Base-by-base conservation (phyloP, 495 filamentous ascomycete species). In the Daldinia childiae region DNA sequence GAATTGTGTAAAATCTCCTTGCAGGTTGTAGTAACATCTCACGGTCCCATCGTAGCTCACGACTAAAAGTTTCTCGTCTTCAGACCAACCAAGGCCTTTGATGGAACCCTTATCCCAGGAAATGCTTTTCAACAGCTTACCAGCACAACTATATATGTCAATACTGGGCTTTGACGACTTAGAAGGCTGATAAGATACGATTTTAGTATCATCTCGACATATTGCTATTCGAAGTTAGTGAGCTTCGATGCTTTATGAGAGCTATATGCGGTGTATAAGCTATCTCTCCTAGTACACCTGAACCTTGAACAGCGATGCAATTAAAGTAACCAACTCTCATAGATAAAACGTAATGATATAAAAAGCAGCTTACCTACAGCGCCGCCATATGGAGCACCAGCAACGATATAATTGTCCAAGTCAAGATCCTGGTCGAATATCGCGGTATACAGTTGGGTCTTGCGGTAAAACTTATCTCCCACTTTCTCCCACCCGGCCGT, bases 1-100 rank as follows among this genome's bases (percentile, higher is more conserved):
- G 79, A 98, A 99, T 67, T 97, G 94, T 2, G 90, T 93, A 79
- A 99, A 99, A 72, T 98, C 94, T 43, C 92, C 92, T 78, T 97
- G 91, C 34, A 99, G 81, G 74, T 97, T 92, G 74, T 91, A 92
- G 76, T 98, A 99, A 76, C 92, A 95, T 63, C 94, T 85, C 29
- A 98, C 95, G 8, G 89, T 94, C 58, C 95, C 95, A 74, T 98
- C 95, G 63, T 91, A 88, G 3, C 93, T 92, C 56, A 98, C 89
- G 4, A 97, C 90, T 7, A 99, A 82, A 15, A 99, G 86, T 78
- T 93, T 92, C 85, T 99, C 95, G 70, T 98, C 93, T 75, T 97
- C 95, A 36, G 94, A 98, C 95, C 95, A 99, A 19, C 95, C 95
- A 17, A 98, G 85, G 9, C 93, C 94, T 77, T 90, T 90, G 72